Evolutionary conservation across 2,329 filamentous ascomycete genomes (phyloP), one percentile per base, ranked within the genome.

Genomic region (Penicillium sp.): DNA sequence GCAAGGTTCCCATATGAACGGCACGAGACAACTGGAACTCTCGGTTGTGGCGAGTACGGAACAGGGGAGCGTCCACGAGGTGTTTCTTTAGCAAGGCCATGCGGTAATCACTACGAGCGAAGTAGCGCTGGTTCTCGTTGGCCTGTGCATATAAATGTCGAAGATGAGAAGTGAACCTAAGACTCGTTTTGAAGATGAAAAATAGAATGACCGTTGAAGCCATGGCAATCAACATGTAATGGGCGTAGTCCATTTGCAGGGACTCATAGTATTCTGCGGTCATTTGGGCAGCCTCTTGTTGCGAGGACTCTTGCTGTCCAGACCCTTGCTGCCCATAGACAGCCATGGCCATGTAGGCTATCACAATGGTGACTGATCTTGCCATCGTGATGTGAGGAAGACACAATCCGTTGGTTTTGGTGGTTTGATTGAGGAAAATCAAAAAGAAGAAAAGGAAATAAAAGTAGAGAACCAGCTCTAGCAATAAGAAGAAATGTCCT

Each of bases 61-160:
- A 73, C 35, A 79, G 59, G 4, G 77, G 75, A 12, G 77, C 76
- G 59, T 79, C 77, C 50, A 79, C 69, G 56, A 92, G 81, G 55
- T 89, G 80, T 59, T 83, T 80, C 75, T 92, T 90, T 56, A 96
- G 69, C 68, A 60, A 91, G 77, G 62, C 84, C 81, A 64, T 95
- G 77, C 52, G 68, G 5, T 62, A 59, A 30, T 75, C 63, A 5
- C 88, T 81, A 23, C 78, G 76, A 47, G 86, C 81, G 68, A 92
- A 96, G 76, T 91, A 96, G 59, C 83, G 80, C 71, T 96, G 91
- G 1, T 81, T 87, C 62, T 90, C 87, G 74, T 90, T 91, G 75
- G 83, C 87, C 62, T 96, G 81, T 66, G 86, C 90, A 43, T 88
- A 81, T 46, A 96, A 79, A 24, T 83, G 87, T 61, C 91, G 84